Evolutionary conservation across 129 eudicot species (phyloP).

Genomic region (Rutidosis leptorrhynchoides): DNA sequence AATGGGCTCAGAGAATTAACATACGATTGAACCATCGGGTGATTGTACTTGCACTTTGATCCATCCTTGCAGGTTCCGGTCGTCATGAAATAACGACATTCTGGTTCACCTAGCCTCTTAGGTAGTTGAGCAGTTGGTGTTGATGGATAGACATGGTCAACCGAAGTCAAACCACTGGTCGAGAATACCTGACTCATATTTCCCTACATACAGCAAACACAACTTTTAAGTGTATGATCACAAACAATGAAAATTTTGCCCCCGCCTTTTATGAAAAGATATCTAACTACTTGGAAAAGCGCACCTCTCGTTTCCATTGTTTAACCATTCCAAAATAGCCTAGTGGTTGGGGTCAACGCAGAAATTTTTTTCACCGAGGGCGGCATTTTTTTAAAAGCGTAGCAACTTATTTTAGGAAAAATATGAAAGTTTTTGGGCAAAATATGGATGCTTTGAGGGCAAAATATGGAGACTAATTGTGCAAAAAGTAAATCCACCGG

Average conservation of each 20-base stretch:
- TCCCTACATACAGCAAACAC: constrained; percentile 30
- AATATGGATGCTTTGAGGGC: no score
- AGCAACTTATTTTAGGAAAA: no score
- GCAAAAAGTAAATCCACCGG: no score
- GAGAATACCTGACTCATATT: constrained; percentile 41
- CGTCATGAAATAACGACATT: constrained; percentile 69
- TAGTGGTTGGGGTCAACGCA: no score
- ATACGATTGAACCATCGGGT: constrained; percentile 44
- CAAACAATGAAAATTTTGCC: not conserved
- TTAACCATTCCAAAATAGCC: no score
- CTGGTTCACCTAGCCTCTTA: constrained; percentile 74
- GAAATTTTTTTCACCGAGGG: no score
- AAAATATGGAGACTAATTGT: no score
- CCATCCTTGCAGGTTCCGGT: constrained; percentile 76
- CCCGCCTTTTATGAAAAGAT: not conserved
- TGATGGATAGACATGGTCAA: constrained; percentile 34
- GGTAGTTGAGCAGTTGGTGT: constrained; percentile 45
- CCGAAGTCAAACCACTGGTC: constrained; percentile 28
- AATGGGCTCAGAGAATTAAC: constrained; percentile 49
- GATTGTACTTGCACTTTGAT: constrained; percentile 70
- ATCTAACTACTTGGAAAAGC: not conserved
- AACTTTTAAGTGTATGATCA: not conserved
- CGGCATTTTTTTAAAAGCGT: no score
- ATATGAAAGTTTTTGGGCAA: no score
- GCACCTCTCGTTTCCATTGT: not conserved